Conservation (phyloP, 176 grass and related monocot species). For the Eleusine indica region DNA sequence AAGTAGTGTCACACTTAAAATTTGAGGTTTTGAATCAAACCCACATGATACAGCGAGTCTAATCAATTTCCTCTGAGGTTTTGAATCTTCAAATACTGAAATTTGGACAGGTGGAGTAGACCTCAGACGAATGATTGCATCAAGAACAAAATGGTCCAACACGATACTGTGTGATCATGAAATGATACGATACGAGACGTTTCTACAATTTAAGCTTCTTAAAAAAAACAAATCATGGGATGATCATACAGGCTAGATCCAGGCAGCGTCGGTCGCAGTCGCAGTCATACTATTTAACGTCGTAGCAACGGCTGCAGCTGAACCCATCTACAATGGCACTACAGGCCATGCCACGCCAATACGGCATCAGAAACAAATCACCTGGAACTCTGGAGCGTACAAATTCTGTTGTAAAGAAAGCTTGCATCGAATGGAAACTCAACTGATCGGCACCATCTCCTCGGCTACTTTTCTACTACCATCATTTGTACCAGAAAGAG, state of each 20-base stretch:
- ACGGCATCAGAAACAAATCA: neutral
- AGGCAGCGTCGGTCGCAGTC: too few species aligned
- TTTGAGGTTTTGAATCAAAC: too few species aligned
- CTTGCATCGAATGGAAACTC: neutral
- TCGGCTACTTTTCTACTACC: slow-evolving; percentile 1
- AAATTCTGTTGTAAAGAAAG: slow-evolving; percentile 9
- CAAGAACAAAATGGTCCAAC: neutral
- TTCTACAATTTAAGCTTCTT: too few species aligned
- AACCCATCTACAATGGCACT: neutral
- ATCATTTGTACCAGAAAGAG: slow-evolving; percentile 48
- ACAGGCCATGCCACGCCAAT: neutral
- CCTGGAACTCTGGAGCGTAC: neutral
- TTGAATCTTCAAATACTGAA: too few species aligned
- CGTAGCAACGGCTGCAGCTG: neutral
- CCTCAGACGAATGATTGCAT: neutral
- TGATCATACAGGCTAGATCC: too few species aligned
- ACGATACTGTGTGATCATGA: neutral
- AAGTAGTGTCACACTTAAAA: too few species aligned
- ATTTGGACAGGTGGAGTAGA: too few species aligned
- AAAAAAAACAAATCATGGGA: too few species aligned
- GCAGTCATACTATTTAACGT: too few species aligned
- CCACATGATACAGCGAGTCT: too few species aligned
- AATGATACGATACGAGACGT: neutral
- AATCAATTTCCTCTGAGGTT: too few species aligned
- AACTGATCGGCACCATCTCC: neutral